Base-by-base conservation (phyloP, 345 rosid species). In the Boechera divaricarpa region DNA sequence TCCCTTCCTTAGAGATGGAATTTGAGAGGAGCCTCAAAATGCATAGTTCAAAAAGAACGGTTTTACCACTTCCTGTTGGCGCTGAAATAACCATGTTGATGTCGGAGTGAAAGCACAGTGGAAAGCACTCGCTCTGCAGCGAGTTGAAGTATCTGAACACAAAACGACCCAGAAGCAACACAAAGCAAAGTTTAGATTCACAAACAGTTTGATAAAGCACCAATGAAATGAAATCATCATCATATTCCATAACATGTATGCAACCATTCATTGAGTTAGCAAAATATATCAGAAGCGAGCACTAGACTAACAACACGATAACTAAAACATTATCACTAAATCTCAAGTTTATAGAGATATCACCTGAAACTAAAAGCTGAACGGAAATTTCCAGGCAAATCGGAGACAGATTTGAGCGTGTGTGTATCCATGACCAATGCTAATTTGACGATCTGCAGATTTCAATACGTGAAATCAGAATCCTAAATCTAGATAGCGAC, bases 31-130 rank as follows among this genome's bases (percentile, higher is more conserved):
- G 96, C 88, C 96, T 92, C 82, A 92, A 68, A 67, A 92, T 86
- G 84, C 96, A 89, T 13, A 92, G 91, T 82, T 95, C 99, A 66
- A 95, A 95, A 61, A 95, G 97, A 7, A 87, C 97, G 1, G 99
- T 92, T 81, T 95, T 92, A 60, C 98, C 98, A 72, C 99, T 95
- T 62, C 99, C 99, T 49, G 99, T 92, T 3, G 99, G 98, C n/a
- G 99, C 99, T 2, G 98, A 92, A 51, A 95, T 77, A 61, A 92
- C 94, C 98, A 95, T 95, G 85, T 91, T 92, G 76, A 84, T 80
- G 72, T 92, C 94, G 28, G 94, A 89, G 41, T 87, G 84, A 79
- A 87, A 95, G 75, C 98, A 95, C 6, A 83, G 73, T 24, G 97
- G 94, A 76, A 89, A 95, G 62, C 99, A 95, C 79, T 95, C 99